Percentiles rank a stretch among this genome's conserved stretches.
phyloP scores from a whole-genome alignment of 805 yeast species.

The Starmerella floris region DNA sequence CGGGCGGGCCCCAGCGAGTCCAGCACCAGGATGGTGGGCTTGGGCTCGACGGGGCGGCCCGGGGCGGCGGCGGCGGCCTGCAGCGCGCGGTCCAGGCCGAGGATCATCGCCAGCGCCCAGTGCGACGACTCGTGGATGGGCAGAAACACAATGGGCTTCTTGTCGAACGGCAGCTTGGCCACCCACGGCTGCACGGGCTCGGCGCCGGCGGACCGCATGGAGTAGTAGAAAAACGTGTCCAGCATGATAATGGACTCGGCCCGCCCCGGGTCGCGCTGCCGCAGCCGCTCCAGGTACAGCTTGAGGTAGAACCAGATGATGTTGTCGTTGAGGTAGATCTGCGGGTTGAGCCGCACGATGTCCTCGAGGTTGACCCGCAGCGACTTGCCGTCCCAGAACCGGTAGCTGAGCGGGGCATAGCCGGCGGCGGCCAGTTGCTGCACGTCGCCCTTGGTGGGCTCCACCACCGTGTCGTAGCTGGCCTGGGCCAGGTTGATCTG shows the following conservation, averaged over 20 bases:
- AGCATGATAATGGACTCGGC: constrained; percentile 36
- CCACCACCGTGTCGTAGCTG: constrained; percentile 4
- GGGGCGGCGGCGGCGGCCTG: background rate
- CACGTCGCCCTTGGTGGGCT: constrained; percentile 14
- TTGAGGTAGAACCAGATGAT: constrained; percentile 70
- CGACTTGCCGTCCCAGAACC: constrained; percentile 40
- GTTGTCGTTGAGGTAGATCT: constrained; percentile 82
- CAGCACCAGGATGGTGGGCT: constrained; percentile 41
- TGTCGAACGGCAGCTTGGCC: constrained; percentile 47
- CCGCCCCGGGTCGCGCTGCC: constrained; percentile 16
- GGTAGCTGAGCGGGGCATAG: constrained; percentile 8
- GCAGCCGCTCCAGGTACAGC: constrained; percentile 25
- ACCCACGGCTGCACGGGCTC: constrained; percentile 42
- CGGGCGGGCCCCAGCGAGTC: constrained; percentile 49
- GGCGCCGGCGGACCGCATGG: constrained; percentile 40
- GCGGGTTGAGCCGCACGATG: constrained; percentile 62
- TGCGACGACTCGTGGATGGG: constrained; percentile 75
- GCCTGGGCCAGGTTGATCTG: background rate
- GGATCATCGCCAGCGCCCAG: constrained; percentile 74
- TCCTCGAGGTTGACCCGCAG: constrained; percentile 55
- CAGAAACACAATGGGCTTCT: constrained; percentile 47
- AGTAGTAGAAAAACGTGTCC: constrained; percentile 73
- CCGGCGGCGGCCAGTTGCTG: constrained; percentile 3
- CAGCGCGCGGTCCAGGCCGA: constrained; percentile 10
- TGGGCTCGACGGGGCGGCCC: background rate